Base-by-base conservation (phyloP, 306 rosid species). In the Senna tora region DNA sequence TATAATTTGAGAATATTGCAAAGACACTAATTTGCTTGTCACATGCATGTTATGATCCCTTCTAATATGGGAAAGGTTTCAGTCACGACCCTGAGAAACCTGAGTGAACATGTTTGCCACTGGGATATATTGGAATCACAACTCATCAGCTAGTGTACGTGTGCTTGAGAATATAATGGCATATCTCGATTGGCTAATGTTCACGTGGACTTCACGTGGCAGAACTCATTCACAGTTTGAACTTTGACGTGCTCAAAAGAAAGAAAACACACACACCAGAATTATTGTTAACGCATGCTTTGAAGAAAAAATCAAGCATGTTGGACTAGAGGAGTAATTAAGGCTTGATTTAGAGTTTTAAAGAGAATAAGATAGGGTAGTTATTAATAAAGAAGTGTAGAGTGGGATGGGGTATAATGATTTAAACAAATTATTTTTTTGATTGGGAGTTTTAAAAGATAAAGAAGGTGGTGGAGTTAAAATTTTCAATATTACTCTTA, bases 151-250 rank as follows among this genome's bases (percentile, higher is more conserved):
- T 56, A 34, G 19, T 39, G 20, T 0, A n/a, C n/a, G 43, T 17
- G 54, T 21, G 66, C 75, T 6, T 49, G 32, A 6, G 50, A 25
- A 25, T n/a, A n/a, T n/a, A 11, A 9, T 50, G 39, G 30, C 46
- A 50, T 33, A 15, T 61, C 80, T 47, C 74, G 75, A 33, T 64
- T 41, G 74, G 56, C 61, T 50, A 69, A 67, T 53, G 20, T 49
- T 41, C 73, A 22, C 69, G 69, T 51, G 74, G 66, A 43, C 16
- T 54, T 75, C 79, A 77, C 79, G 74, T 83, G 77, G 41, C 51
- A 77, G 22, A 76, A 51, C 30, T 42, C 52, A 12, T 32, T 51
- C 59, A n/a, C 17, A 58, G 17, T 19, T 52, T 12, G 45, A 67
- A 52, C 42, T 25, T n/a, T n/a, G n/a, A 25, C 30, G 55, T n/a